Percentiles rank a stretch among this genome's conserved stretches.
These are phyloP conservation scores for Dioszegia crocea DNA, from an alignment of 768 basidiomycete genomes.

Conservation along the genomic window DNA sequence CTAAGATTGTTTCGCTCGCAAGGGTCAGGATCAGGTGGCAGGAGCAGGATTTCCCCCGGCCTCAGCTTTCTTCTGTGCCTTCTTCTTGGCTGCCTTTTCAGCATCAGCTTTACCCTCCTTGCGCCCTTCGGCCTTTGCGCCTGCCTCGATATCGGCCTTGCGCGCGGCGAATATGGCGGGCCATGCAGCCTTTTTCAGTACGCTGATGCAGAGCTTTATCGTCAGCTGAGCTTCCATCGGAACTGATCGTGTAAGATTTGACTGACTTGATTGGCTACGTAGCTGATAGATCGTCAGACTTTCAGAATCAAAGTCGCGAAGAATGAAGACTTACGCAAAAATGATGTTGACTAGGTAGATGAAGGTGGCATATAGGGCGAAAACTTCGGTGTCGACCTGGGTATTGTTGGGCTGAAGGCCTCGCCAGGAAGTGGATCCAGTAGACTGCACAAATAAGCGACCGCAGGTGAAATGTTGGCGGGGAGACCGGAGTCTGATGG, in stretches of 20 bases:
- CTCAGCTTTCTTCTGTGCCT: too few species aligned
- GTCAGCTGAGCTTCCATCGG: not conserved
- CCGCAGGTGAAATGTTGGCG: too few species aligned
- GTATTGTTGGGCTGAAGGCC: constrained; percentile 24
- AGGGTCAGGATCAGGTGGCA: too few species aligned
- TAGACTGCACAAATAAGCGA: constrained; percentile 17
- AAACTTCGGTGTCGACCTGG: constrained; percentile 29
- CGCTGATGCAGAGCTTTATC: not conserved
- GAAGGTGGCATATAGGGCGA: constrained; percentile 35
- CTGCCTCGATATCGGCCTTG: not conserved
- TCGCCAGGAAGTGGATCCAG: constrained; percentile 28
- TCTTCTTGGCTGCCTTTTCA: not conserved
- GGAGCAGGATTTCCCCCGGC: too few species aligned
- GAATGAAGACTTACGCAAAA: constrained; percentile 34
- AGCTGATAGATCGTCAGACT: not conserved
- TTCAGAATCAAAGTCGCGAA: constrained; percentile 52
- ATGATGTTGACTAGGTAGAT: constrained; percentile 32
- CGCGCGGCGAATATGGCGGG: not conserved
- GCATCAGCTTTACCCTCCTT: not conserved
- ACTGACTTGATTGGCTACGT: not conserved
- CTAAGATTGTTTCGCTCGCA: too few species aligned
- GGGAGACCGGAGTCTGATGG: too few species aligned
- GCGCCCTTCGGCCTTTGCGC: not conserved
- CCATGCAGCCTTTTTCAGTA: not conserved
- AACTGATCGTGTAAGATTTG: too few species aligned